Conservation (phyloP, 352 stramenopile genomes). For the Globisporangium cystogenes region DNA sequence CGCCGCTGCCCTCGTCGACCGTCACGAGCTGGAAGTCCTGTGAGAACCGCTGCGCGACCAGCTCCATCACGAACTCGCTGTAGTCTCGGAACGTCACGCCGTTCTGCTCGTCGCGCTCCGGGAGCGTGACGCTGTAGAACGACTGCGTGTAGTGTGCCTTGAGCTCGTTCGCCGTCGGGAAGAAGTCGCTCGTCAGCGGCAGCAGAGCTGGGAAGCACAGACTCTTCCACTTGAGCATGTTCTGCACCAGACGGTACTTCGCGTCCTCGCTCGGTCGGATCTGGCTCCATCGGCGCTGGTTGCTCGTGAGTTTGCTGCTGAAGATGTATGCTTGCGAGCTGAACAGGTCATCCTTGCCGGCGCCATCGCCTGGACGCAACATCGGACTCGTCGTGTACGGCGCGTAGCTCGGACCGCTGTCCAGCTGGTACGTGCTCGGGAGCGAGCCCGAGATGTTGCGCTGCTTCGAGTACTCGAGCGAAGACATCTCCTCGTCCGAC, state of each 20-base stretch:
- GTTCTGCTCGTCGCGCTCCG: conserved; percentile 59
- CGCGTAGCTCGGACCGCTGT: conserved; percentile 32
- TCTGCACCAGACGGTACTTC: conserved; percentile 58
- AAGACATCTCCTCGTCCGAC: conserved; percentile 23
- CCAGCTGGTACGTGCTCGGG: conserved; percentile 53
- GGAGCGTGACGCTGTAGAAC: conserved; percentile 84
- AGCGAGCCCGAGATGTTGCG: conserved; percentile 51
- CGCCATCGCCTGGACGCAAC: conserved; percentile 34
- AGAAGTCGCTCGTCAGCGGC: conserved; percentile 89
- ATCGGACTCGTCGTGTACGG: conserved; percentile 57
- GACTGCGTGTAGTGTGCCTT: conserved; percentile 78
- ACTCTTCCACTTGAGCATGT: conserved; percentile 96
- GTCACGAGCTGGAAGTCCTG: conserved; percentile 88
- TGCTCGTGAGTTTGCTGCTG: conserved; percentile 85
- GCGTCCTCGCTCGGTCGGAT: conserved; percentile 69
- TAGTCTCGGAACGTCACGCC: conserved; percentile 66
- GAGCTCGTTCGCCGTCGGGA: conserved; percentile 73
- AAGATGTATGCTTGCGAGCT: conserved; percentile 70
- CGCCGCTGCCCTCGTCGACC: conserved; percentile 29
- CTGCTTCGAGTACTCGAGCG: conserved; percentile 15
- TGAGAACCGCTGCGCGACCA: conserved; percentile 79
- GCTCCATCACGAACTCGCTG: conserved; percentile 77
- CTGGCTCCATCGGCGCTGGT: conserved; percentile 96
- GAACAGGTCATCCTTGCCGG: conserved; percentile 64
- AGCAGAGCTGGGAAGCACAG: conserved; percentile 95